phyloP scores from a whole-genome alignment of 345 rosid genomes.

The Adansonia digitata region DNA sequence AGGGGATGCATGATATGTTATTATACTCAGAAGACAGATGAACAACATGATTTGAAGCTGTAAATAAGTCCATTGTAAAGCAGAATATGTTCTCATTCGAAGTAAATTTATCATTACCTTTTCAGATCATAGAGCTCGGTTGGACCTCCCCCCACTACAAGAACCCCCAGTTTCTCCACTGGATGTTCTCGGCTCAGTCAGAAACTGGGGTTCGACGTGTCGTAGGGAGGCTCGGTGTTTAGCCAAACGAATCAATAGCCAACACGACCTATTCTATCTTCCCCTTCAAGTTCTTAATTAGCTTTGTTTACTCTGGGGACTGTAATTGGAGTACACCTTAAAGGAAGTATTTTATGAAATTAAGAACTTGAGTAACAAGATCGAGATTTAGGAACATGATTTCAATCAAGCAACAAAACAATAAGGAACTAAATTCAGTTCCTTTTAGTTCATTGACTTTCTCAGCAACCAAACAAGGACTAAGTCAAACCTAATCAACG shows the following conservation, averaged over 20 bases:
- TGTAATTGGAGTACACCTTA: too few species aligned
- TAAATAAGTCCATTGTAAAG: not conserved
- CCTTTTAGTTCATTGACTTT: not conserved
- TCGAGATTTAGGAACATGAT: not conserved
- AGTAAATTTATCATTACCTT: not conserved
- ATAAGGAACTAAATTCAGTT: not conserved
- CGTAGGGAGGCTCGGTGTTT: too few species aligned
- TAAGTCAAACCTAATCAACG: too few species aligned
- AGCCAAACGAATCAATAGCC: not conserved
- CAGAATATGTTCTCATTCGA: not conserved
- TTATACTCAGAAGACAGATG: not conserved
- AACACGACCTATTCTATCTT: not conserved
- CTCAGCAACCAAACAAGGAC: too few species aligned
- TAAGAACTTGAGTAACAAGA: not conserved
- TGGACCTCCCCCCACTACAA: not conserved
- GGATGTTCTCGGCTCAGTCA: too few species aligned
- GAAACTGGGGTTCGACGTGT: not conserved
- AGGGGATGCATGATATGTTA: too few species aligned
- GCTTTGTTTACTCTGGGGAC: not conserved
- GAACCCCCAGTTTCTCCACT: too few species aligned
- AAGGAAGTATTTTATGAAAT: not conserved
- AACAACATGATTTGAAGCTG: not conserved
- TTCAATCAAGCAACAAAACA: too few species aligned
- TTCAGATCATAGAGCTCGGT: not conserved
- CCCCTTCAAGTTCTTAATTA: not conserved